phyloP scores from a whole-genome alignment of 208 protist species.

The Hexamita inflata region DNA sequence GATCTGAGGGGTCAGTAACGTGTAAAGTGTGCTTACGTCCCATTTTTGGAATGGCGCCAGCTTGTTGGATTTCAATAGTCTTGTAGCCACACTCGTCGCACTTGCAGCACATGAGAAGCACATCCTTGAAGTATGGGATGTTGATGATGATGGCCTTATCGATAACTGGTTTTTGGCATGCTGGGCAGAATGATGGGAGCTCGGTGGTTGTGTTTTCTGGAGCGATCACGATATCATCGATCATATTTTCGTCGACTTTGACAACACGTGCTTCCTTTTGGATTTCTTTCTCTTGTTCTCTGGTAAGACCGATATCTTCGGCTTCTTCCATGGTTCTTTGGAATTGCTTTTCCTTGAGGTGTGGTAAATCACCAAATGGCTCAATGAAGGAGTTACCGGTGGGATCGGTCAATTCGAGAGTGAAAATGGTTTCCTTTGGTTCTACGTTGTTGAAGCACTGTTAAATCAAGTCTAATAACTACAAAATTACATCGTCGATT shows the following conservation, averaged over 20 bases:
- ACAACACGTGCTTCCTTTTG: not conserved
- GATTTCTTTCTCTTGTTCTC: not conserved
- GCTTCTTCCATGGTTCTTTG: conserved; percentile 39
- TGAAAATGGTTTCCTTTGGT: conserved; percentile 51
- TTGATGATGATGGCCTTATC: conserved; percentile 55
- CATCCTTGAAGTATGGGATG: conserved; percentile 80
- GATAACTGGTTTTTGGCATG: not conserved
- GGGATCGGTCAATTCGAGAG: conserved; percentile 56
- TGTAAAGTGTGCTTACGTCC: conserved; percentile 57
- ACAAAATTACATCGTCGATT: conserved; percentile 49
- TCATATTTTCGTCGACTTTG: not conserved
- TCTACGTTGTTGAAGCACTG: not conserved
- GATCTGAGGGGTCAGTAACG: conserved; percentile 59
- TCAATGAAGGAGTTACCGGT: conserved; percentile 61
- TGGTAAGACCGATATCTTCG: conserved; percentile 9
- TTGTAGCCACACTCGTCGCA: conserved; percentile 75
- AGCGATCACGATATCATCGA: conserved; percentile 10
- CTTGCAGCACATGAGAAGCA: conserved; percentile 69
- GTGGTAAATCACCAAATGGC: conserved; percentile 32
- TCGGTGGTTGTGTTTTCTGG: not conserved
- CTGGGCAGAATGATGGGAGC: conserved; percentile 4
- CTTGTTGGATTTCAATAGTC: conserved; percentile 71
- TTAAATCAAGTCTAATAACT: conserved; percentile 36
- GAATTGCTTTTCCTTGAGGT: conserved; percentile 34
- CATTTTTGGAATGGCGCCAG: conserved; percentile 60